phyloP scores from a whole-genome alignment of 768 basidiomycete species.

The Mycena leptocephala region DNA sequence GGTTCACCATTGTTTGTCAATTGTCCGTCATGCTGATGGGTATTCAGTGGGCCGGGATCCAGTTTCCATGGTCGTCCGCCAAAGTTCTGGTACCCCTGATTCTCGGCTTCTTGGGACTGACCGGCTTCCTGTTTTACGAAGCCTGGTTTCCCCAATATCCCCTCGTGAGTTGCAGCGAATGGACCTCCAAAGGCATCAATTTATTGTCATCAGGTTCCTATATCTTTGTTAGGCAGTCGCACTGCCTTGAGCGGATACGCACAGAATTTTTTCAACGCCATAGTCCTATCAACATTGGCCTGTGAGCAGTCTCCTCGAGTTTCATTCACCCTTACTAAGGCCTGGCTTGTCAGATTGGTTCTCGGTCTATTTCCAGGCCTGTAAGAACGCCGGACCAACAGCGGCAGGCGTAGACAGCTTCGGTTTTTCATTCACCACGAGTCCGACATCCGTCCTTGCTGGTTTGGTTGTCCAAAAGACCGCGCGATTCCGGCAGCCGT shows the following conservation, averaged over 20 bases:
- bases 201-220: neutral
- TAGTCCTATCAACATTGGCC: neutral
- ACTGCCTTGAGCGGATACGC: neutral
- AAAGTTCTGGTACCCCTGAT: neutral
- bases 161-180: neutral
- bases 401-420: constrained; percentile 43
- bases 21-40: no score
- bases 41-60: neutral
- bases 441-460: neutral
- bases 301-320: neutral
- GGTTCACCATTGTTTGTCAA: no score
- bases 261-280: neutral
- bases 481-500: neutral
- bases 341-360: constrained; percentile 49
- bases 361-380: constrained; percentile 62
- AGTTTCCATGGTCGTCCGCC: neutral
- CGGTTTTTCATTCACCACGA: constrained; percentile 2
- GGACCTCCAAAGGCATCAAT: no score
- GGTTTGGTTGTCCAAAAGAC: neutral
- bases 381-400: constrained; percentile 36
- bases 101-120: neutral
- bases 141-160: neutral
- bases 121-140: neutral
- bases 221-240: neutral
- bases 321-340: neutral